These are phyloP conservation scores for Chaetomiaceae sp. DNA, from an alignment of 2,329 filamentous ascomycete genomes.

Conservation along the genomic window DNA sequence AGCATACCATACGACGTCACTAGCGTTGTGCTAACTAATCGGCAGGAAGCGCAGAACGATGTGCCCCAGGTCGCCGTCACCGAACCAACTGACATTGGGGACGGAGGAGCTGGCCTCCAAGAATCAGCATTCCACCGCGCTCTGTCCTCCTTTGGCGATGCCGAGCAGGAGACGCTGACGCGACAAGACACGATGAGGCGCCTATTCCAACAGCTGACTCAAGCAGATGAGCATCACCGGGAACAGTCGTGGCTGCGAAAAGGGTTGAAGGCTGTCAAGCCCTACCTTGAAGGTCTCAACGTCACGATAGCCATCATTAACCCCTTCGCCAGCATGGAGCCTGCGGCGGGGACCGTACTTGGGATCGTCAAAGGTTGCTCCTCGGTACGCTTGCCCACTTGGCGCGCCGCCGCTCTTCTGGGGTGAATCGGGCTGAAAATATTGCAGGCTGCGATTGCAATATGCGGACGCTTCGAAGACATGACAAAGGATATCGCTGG, in stretches of 20 bases:
- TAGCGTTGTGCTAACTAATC: background rate
- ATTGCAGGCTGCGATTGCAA: background rate
- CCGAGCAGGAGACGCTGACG: background rate
- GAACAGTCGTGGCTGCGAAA: background rate
- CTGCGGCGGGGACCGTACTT: background rate
- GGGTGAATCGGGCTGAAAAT: background rate
- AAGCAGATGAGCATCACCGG: background rate
- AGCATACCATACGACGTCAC: background rate
- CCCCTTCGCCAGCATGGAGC: conserved; percentile 1
- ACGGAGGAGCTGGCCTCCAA: background rate
- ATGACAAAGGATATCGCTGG: background rate
- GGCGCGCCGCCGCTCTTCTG: background rate
- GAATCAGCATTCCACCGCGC: background rate
- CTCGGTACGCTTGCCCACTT: background rate
- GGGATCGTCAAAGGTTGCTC: background rate
- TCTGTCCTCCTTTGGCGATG: background rate
- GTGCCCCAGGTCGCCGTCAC: background rate
- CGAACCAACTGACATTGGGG: background rate
- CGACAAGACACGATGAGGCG: background rate
- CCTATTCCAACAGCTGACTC: conserved; percentile 3
- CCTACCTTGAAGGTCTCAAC: background rate
- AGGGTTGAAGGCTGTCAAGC: background rate
- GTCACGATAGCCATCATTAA: background rate
- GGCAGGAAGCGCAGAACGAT: background rate
- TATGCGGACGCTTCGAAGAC: background rate